Conservation (phyloP, 352 stramenopile species). For the Pythium sp. region DNA sequence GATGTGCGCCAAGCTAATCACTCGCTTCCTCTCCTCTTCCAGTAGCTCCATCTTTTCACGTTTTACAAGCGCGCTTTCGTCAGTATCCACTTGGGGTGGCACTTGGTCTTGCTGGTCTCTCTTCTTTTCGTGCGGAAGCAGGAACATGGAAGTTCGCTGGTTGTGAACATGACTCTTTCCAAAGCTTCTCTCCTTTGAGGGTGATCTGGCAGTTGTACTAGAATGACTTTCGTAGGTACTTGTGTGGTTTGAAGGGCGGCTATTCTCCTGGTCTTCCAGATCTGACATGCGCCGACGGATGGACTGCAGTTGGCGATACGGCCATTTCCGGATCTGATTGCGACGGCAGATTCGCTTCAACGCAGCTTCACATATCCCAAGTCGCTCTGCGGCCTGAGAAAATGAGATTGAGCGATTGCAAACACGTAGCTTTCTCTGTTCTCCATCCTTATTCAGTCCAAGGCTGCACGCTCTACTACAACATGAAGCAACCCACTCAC, state of each 20-base stretch:
- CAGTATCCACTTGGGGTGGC: not conserved
- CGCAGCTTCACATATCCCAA: constrained; percentile 76
- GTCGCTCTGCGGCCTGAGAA: constrained; percentile 46
- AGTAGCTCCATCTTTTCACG: constrained; percentile 21
- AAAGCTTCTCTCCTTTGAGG: not conserved
- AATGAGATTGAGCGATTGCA: constrained; percentile 22
- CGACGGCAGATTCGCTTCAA: constrained; percentile 78
- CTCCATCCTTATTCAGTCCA: not conserved
- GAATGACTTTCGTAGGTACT: not conserved
- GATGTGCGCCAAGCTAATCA: constrained; percentile 20
- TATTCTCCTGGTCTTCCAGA: constrained; percentile 21
- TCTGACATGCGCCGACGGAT: constrained; percentile 48
- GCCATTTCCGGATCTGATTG: constrained; percentile 71
- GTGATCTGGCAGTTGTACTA: not conserved
- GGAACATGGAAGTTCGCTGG: not conserved
- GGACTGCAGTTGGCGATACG: constrained; percentile 66
- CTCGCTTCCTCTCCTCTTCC: constrained; percentile 26
- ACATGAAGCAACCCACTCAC: constrained; percentile 25
- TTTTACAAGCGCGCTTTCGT: not conserved
- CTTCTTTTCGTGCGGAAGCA: constrained; percentile 15
- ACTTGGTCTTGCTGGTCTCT: not conserved
- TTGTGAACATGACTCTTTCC: not conserved
- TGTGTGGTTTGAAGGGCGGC: not conserved
- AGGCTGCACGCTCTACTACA: constrained; percentile 1
- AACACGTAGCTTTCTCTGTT: not conserved